Conservation (phyloP, 225 moss, liverwort and hornwort genomes). For the Sphagnum contortum region DNA sequence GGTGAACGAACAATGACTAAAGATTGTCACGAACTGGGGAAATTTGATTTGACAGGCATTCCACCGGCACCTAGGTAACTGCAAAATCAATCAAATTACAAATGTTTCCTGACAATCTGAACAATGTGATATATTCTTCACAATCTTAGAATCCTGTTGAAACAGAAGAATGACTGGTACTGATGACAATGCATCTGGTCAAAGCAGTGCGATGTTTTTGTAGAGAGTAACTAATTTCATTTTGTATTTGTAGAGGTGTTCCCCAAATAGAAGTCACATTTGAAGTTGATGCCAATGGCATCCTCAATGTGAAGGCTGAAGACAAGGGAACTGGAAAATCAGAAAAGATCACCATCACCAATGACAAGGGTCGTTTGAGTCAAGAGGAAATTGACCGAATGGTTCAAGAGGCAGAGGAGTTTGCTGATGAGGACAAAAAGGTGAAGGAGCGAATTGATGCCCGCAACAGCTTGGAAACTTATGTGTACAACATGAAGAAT, state of each 20-base stretch:
- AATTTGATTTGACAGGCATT: constrained; percentile 10
- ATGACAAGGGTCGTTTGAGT: constrained; percentile 6
- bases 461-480: constrained; percentile 6
- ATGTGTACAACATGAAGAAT: constrained; percentile 10
- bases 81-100: too few relatives aligned
- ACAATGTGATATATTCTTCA: too few relatives aligned
- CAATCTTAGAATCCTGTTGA: too few relatives aligned
- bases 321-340: constrained; percentile 8
- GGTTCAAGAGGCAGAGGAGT: constrained; percentile 8
- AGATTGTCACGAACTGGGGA: constrained; percentile 5
- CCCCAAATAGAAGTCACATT: constrained; percentile 10
- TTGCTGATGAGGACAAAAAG: constrained; percentile 9
- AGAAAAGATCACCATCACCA: constrained; percentile 7
- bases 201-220: too few relatives aligned
- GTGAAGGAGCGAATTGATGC: constrained; percentile 9
- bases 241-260: not conserved
- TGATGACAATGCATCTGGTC: too few relatives aligned
- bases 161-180: too few relatives aligned
- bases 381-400: constrained; percentile 6
- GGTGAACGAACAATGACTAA: constrained; percentile 9
- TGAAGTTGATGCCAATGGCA: constrained; percentile 10
- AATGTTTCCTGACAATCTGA: too few relatives aligned
- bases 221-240: too few relatives aligned
- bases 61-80: constrained; percentile 1
- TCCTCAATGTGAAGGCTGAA: constrained; percentile 7